A percentile compares a stretch with the other conserved stretches of the same genome.
Evolutionary conservation across 192 early-diverging fungal species (phyloP).

Genomic region (Umbelopsis sp.): DNA sequence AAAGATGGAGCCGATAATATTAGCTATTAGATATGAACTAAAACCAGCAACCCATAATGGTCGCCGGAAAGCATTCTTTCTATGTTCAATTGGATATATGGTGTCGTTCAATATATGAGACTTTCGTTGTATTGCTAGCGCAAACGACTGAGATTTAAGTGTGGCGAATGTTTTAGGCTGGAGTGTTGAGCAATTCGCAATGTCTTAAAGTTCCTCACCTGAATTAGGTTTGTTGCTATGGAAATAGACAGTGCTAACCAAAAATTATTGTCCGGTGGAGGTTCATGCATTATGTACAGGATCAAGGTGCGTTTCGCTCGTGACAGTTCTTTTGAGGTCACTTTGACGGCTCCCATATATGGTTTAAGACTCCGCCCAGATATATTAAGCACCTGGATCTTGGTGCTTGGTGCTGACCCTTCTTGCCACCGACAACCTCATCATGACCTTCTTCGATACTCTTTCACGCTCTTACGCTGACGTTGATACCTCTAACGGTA

Average conservation of each 20-base stretch:
- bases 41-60: conserved; percentile 73
- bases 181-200: conserved; percentile 45
- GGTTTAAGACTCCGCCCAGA: background rate
- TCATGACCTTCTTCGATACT: conserved; percentile 64
- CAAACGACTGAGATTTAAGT: conserved; percentile 66
- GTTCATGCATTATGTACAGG: background rate
- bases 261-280: conserved; percentile 29
- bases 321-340: background rate
- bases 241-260: conserved; percentile 34
- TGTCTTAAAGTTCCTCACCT: background rate
- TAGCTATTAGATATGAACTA: conserved; percentile 67
- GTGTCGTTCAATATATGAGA: conserved; percentile 67
- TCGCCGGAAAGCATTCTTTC: conserved; percentile 51
- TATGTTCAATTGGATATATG: conserved; percentile 49
- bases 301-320: background rate
- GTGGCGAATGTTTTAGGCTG: conserved; percentile 63
- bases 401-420: too few relatives aligned
- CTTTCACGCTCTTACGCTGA: conserved; percentile 67
- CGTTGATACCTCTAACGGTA: conserved; percentile 66
- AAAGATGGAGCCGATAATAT: conserved; percentile 70
- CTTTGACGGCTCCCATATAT: background rate
- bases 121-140: conserved; percentile 76
- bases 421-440: background rate
- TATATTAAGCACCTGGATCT: background rate
- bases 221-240: conserved; percentile 31